Conservation (phyloP, 768 basidiomycete genomes). For the Phylloporus sp. region DNA sequence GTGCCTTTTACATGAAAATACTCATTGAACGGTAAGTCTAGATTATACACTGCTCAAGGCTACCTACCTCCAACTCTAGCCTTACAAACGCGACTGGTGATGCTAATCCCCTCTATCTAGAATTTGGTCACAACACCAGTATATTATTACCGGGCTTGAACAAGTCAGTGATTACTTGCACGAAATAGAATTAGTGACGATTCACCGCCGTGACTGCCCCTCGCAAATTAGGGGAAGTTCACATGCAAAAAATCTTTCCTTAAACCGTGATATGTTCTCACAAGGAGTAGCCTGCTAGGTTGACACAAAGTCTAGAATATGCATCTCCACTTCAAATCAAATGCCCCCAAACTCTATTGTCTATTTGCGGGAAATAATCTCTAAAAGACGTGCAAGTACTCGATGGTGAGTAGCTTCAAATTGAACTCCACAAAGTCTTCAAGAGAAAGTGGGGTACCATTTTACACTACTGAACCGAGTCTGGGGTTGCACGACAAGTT, state of each 20-base stretch:
- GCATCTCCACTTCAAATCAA: too few species aligned
- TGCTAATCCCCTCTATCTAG: constrained; percentile 34
- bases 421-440: too few species aligned
- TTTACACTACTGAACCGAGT: too few species aligned
- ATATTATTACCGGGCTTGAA: constrained; percentile 37
- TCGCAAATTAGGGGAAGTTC: constrained; percentile 38
- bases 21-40: constrained; percentile 36
- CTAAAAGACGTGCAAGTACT: too few species aligned
- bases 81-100: constrained; percentile 35
- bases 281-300: constrained; percentile 23
- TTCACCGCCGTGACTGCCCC: constrained; percentile 11
- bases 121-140: constrained; percentile 42
- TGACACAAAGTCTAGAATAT: too few species aligned
- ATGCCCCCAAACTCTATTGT: too few species aligned
- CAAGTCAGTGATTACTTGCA: constrained; percentile 23
- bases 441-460: too few species aligned
- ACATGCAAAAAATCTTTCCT: background rate
- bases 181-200: background rate
- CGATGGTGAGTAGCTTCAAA: too few species aligned
- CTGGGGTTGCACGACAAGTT: too few species aligned
- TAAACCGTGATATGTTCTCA: background rate
- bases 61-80: constrained; percentile 10
- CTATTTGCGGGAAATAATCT: constrained; percentile 30
- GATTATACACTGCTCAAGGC: background rate
- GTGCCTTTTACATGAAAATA: constrained; percentile 37